phyloP scores from a whole-genome alignment of 2,329 filamentous ascomycete species.

The Metarhizium robertsii region DNA sequence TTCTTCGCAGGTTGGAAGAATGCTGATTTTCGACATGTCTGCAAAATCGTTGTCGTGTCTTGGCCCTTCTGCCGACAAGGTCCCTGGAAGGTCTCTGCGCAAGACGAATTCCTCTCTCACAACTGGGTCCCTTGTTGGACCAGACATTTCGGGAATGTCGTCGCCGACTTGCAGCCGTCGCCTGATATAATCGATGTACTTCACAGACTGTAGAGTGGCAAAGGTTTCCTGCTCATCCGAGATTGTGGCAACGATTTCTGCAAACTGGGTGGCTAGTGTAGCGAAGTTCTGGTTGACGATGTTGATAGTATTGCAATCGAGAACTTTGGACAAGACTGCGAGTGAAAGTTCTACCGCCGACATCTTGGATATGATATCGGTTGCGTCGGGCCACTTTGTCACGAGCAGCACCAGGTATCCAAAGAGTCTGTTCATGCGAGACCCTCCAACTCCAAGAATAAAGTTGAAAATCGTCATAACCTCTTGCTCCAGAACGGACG shows the following conservation, averaged over 20 bases:
- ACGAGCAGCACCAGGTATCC: conserved; percentile 18
- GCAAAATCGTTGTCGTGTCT: conserved; percentile 42
- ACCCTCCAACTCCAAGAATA: conserved; percentile 23
- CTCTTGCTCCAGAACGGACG: conserved; percentile 28
- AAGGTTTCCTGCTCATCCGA: conserved; percentile 13
- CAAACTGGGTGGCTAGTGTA: conserved; percentile 13
- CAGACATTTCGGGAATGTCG: conserved; percentile 6
- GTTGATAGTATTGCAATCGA: conserved; percentile 27
- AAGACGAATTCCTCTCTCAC: conserved; percentile 20
- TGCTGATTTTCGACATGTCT: conserved; percentile 35
- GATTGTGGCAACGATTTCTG: conserved; percentile 10
- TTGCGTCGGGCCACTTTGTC: conserved; percentile 7
- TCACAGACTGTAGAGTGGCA: conserved; percentile 18
- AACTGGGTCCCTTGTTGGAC: conserved; percentile 7
- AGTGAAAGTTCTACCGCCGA: conserved; percentile 19
- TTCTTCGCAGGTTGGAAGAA: conserved; percentile 39
- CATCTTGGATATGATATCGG: conserved; percentile 8
- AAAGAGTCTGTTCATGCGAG: conserved; percentile 22
- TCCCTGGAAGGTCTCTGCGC: conserved; percentile 22
- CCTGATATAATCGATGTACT: conserved; percentile 21
- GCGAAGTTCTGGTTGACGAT: conserved; percentile 16
- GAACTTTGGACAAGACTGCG: conserved; percentile 21
- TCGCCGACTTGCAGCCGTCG: conserved; percentile 21
- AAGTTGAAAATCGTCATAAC: conserved; percentile 25
- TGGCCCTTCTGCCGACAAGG: conserved; percentile 19